Evolutionary conservation across 1,284 basidiomycete genomes (phyloP).

Genomic region (Cerrena zonata): DNA sequence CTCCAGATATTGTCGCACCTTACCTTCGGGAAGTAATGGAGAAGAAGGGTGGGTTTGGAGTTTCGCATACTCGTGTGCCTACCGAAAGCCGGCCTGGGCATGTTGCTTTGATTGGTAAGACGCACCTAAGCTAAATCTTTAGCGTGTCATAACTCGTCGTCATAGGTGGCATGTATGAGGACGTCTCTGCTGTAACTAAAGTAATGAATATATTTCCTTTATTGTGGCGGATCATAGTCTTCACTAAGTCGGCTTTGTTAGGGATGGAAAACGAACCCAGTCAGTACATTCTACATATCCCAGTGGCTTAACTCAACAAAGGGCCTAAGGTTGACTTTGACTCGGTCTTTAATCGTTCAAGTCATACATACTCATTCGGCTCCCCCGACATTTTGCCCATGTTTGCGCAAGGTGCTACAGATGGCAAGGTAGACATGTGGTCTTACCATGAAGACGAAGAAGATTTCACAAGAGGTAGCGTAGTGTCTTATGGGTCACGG

Average conservation of each 20-base stretch:
- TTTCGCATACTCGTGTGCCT: slow-evolving; percentile 84
- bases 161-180: slow-evolving; percentile 80
- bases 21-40: slow-evolving; percentile 66
- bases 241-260: slow-evolving; percentile 24
- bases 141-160: not conserved
- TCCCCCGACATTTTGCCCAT: slow-evolving; percentile 88
- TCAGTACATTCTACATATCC: slow-evolving; percentile 26
- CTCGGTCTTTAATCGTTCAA: slow-evolving; percentile 83
- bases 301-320: not conserved
- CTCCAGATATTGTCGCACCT: slow-evolving; percentile 69
- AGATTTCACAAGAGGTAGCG: slow-evolving; percentile 75
- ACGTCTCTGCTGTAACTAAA: slow-evolving; percentile 85
- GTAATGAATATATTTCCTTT: slow-evolving; percentile 35
- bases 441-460: slow-evolving; percentile 75
- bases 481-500: no score
- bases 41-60: slow-evolving; percentile 69
- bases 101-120: slow-evolving; percentile 78
- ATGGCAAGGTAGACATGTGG: slow-evolving; percentile 71
- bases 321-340: slow-evolving; percentile 71
- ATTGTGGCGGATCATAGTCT: not conserved
- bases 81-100: slow-evolving; percentile 87
- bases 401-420: slow-evolving; percentile 72
- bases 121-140: not conserved
- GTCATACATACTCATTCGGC: slow-evolving; percentile 77
- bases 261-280: slow-evolving; percentile 89